Evolutionary conservation across 805 yeast genomes (phyloP).

Genomic region (Saccharomycopsis vini): DNA sequence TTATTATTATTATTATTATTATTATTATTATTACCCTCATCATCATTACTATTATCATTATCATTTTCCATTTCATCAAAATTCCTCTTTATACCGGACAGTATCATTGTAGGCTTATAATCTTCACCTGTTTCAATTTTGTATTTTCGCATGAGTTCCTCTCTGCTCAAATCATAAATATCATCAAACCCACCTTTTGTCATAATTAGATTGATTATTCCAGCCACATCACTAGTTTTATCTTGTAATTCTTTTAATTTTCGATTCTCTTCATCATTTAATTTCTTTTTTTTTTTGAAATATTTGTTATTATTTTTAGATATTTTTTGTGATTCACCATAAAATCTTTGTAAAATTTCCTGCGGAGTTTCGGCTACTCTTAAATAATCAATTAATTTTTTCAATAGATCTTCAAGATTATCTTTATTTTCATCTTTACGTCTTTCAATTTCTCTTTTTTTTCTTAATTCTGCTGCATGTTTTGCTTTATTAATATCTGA

Average conservation of each 20-base stretch:
- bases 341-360: slow-evolving; percentile 43
- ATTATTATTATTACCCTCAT: too few relatives aligned
- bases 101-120: slow-evolving; percentile 22
- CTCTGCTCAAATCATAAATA: slow-evolving; percentile 46
- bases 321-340: slow-evolving; percentile 21
- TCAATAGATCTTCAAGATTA: slow-evolving; percentile 23
- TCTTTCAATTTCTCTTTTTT: slow-evolving; percentile 9
- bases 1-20: background rate
- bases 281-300: slow-evolving; percentile 1
- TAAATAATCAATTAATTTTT: slow-evolving; percentile 33
- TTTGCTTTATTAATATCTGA: slow-evolving; percentile 31
- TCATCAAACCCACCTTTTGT: slow-evolving; percentile 32
- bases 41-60: slow-evolving; percentile 1
- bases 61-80: slow-evolving; percentile 13
- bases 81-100: slow-evolving; percentile 15
- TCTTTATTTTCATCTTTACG: slow-evolving; percentile 21
- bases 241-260: slow-evolving; percentile 22
- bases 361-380: slow-evolving; percentile 53
- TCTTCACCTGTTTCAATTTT: slow-evolving; percentile 34
- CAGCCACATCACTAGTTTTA: slow-evolving; percentile 36
- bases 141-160: slow-evolving; percentile 42
- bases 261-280: slow-evolving; percentile 15
- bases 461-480: slow-evolving; percentile 27
- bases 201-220: slow-evolving; percentile 36
- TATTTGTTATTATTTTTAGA: slow-evolving; percentile 14